A percentile compares a stretch with the other conserved stretches of the same genome.
These are phyloP conservation scores for Stereocaulon alpinum DNA, from an alignment of 495 filamentous ascomycete species.

Conservation along the genomic window DNA sequence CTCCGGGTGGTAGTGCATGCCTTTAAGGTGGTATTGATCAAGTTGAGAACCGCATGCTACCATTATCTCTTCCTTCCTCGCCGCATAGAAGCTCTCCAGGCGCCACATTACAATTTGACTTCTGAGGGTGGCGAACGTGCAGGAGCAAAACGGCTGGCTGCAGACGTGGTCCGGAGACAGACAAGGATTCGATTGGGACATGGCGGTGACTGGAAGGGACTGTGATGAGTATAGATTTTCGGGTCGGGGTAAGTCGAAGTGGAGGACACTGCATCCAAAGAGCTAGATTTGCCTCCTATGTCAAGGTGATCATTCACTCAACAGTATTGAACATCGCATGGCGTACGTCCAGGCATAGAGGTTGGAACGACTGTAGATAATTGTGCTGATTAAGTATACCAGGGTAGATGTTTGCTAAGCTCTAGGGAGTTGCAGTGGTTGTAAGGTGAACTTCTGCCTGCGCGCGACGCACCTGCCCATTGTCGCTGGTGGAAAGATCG, in stretches of 20 bases:
- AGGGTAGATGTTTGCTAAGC: background rate
- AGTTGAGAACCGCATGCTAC: too few relatives aligned
- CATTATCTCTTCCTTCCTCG: too few relatives aligned
- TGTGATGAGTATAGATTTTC: background rate
- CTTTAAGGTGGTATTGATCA: too few relatives aligned
- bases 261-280: background rate
- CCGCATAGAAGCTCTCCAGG: too few relatives aligned
- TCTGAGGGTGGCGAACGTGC: too few relatives aligned
- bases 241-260: background rate
- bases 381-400: background rate
- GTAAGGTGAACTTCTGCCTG: background rate
- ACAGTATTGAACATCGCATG: background rate
- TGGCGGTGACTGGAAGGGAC: too few relatives aligned
- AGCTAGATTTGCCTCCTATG: background rate
- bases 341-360: background rate
- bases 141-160: too few relatives aligned
- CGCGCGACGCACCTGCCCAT: background rate
- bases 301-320: background rate
- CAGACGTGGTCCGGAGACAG: too few relatives aligned
- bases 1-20: too few relatives aligned
- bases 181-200: too few relatives aligned
- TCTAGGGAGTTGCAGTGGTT: background rate
- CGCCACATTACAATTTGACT: too few relatives aligned
- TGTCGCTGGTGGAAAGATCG: background rate
- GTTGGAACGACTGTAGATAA: background rate